These are phyloP conservation scores for Alloteropsis angusta DNA, from an alignment of 202 grass and related monocot species.

Conservation along the genomic window DNA sequence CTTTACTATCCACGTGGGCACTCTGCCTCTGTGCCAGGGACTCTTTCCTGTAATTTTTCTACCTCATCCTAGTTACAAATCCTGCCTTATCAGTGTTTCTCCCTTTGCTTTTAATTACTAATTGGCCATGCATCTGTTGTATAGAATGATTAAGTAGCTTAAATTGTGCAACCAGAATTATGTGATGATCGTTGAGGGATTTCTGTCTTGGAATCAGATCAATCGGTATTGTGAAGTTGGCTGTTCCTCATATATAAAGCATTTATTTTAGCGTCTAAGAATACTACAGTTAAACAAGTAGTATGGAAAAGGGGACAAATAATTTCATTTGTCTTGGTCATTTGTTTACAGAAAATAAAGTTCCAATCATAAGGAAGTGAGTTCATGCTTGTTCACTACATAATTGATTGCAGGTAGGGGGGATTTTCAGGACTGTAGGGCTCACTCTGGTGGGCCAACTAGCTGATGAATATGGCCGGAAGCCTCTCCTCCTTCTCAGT, in stretches of 20 bases:
- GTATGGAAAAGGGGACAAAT: not conserved
- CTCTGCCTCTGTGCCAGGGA: no score
- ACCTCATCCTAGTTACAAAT: no score
- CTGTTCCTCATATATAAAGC: not conserved
- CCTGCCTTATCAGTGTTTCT: no score
- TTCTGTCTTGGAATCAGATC: not conserved
- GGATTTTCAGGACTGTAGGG: constrained; percentile 51
- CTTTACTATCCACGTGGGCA: no score
- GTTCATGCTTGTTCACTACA: no score
- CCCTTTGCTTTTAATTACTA: no score
- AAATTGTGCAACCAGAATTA: not conserved
- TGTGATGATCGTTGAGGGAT: not conserved
- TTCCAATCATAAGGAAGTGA: no score
- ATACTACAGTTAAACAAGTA: not conserved
- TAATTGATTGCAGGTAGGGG: constrained; percentile 31
- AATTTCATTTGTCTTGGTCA: not conserved
- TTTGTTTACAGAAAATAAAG: no score
- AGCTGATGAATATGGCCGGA: constrained; percentile 54
- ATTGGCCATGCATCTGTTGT: not conserved
- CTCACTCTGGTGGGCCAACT: constrained; percentile 54
- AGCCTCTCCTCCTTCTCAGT: constrained; percentile 52
- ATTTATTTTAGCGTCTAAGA: not conserved
- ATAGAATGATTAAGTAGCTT: not conserved
- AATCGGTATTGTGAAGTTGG: not conserved
- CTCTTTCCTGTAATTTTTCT: no score